Evolutionary conservation across 495 filamentous ascomycete species (phyloP).

Genomic region (Jackrogersella multiformis): DNA sequence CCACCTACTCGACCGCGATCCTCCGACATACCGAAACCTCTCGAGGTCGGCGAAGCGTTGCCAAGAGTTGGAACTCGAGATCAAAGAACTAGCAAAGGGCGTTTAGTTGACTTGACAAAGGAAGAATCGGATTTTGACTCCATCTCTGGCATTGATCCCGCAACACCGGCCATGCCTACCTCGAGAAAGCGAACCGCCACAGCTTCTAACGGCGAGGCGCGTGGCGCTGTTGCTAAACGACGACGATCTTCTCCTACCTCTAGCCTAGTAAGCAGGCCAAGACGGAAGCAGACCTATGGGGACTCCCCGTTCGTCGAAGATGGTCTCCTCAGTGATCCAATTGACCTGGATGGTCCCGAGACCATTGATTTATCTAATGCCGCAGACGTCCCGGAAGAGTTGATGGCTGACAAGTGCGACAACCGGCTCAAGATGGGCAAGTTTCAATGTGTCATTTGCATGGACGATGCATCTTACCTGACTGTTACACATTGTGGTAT

Average conservation of each 20-base stretch:
- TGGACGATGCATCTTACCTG: slow-evolving; percentile 77
- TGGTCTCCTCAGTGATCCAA: slow-evolving; percentile 35
- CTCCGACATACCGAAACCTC: slow-evolving; percentile 24
- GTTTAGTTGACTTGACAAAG: slow-evolving; percentile 37
- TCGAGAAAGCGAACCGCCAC: slow-evolving; percentile 24
- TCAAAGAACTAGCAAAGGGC: slow-evolving; percentile 22
- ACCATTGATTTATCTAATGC: slow-evolving; percentile 71
- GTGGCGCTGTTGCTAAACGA: slow-evolving; percentile 37
- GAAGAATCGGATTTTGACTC: slow-evolving; percentile 31
- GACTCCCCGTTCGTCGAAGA: slow-evolving; percentile 45
- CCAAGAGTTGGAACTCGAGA: slow-evolving; percentile 8
- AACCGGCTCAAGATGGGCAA: slow-evolving; percentile 63
- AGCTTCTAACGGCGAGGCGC: slow-evolving; percentile 5
- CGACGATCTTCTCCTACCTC: slow-evolving; percentile 43
- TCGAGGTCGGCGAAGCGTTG: slow-evolving; percentile 33
- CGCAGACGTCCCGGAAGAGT: slow-evolving; percentile 58
- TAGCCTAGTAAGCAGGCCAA: slow-evolving; percentile 48
- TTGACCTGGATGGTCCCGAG: slow-evolving; percentile 52
- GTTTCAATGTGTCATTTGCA: slow-evolving; percentile 84
- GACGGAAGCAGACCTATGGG: slow-evolving; percentile 21
- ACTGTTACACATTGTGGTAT: slow-evolving; percentile 86
- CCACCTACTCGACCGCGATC: slow-evolving; percentile 31
- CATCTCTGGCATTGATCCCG: slow-evolving; percentile 26
- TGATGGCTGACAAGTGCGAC: slow-evolving; percentile 61
- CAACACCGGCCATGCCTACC: slow-evolving; percentile 38